Base-by-base conservation (phyloP, 768 basidiomycete genomes). In the Boletus insuetus region DNA sequence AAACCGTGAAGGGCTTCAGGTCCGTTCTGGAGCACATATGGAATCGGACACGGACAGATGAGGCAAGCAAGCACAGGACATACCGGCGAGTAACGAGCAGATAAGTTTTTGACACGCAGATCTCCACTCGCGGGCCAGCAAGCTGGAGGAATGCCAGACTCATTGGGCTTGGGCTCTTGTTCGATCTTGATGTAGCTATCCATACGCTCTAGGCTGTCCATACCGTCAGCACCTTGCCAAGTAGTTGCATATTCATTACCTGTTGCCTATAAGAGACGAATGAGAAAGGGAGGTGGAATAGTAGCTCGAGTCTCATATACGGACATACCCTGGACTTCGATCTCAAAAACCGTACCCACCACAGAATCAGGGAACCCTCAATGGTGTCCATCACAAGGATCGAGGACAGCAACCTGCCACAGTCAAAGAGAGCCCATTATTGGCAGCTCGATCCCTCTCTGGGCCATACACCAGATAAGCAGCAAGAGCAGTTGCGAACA, bases 301-400 rank as follows among this genome's bases (percentile, higher is more conserved):
- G 22, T 22, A 22, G 4, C 3, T 22, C 22, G 22, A 22, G 22
- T 22, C 22, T 22, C 22, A 22, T 22, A 22, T 3, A 22, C 22
- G 3, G 3, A 22, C 22, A 4, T 22, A 22, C 22, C 22, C 22
- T 22, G 22, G 22, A 22, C 22, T 22, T 22, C 22, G 22, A 22
- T 4, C 22, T 22, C 22, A 22, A 22, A 22, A 22, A 22, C 22
- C 22, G 22, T 13, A 81, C 68, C 34, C 76, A 77, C 69, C 72
- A 79, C 40, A 88, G 64, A 41, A 87, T 82, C 69, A 79, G 64
- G 16, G 72, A 67, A 49, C 81, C 10, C 17, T 59, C 14, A 22
- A 13, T 17, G 19, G 44, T 10, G 7, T 13, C 16, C 7, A 2
- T 14, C 19, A n/a, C 9, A 17, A 17, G 6, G 11, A 47, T n/a